Evolutionary conservation across 2,329 filamentous ascomycete genomes (phyloP).

Genomic region (Nigrospora osmanthi): DNA sequence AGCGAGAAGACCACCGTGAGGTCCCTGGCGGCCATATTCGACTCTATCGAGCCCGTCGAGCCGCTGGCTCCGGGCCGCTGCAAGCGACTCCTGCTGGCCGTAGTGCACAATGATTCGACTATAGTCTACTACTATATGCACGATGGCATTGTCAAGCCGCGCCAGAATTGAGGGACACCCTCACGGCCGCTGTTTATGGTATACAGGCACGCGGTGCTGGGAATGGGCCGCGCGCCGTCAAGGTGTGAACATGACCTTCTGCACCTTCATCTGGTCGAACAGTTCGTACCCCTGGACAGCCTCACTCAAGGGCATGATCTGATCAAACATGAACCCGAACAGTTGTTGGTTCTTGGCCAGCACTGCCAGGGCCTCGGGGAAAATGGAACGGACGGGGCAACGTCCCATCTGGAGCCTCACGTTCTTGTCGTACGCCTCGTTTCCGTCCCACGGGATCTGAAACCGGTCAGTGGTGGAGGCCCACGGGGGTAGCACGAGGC

Average conservation of each 20-base stretch:
- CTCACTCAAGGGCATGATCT: constrained; percentile 61
- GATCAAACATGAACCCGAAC: constrained; percentile 63
- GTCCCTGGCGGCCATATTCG: constrained; percentile 62
- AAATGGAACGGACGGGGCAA: constrained; percentile 49
- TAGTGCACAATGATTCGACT: constrained; percentile 72
- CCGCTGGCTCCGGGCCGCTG: constrained; percentile 35
- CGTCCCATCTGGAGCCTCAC: constrained; percentile 67
- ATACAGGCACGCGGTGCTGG: not conserved
- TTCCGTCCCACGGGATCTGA: constrained; percentile 42
- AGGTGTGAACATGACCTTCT: constrained; percentile 64
- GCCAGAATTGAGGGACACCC: constrained; percentile 57
- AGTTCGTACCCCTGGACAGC: constrained; percentile 63
- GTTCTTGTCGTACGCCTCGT: constrained; percentile 49
- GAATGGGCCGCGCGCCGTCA: constrained; percentile 14
- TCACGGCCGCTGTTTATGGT: not conserved
- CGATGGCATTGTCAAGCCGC: constrained; percentile 78
- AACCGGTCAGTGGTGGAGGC: constrained; percentile 10
- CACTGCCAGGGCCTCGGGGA: constrained; percentile 5
- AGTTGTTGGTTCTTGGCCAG: constrained; percentile 6
- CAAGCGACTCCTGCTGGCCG: constrained; percentile 68
- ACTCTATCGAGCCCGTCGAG: constrained; percentile 42
- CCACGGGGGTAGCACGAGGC: not conserved
- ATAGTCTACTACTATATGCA: constrained; percentile 80
- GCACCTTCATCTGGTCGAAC: constrained; percentile 65
- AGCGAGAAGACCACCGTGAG: constrained; percentile 65